These are phyloP conservation scores for Leccinum subatratum DNA, from an alignment of 1,284 basidiomycete genomes.

Conservation along the genomic window DNA sequence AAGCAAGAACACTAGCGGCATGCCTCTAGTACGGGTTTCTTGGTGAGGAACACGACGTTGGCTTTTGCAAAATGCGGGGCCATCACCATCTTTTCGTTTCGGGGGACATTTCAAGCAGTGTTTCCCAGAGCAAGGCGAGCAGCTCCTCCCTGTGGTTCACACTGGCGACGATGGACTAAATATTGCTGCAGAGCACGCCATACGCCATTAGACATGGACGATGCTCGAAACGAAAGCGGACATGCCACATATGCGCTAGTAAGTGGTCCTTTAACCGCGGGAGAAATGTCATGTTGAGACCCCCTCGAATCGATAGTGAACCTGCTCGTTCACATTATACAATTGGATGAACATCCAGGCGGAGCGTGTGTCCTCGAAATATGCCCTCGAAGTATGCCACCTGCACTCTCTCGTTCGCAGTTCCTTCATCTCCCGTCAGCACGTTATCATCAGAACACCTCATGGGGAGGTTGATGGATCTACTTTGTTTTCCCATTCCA, in stretches of 20 bases:
- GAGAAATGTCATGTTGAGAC: slow-evolving; percentile 68
- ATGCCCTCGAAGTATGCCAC: slow-evolving; percentile 45
- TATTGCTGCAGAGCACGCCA: slow-evolving; percentile 83
- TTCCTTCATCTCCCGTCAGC: slow-evolving; percentile 24
- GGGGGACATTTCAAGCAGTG: slow-evolving; percentile 74
- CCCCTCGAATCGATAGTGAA: slow-evolving; percentile 90
- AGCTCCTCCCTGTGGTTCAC: slow-evolving; percentile 69
- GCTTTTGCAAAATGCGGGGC: slow-evolving; percentile 86
- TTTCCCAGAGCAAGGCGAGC: slow-evolving; percentile 87
- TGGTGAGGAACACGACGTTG: slow-evolving; percentile 79
- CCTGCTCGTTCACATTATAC: slow-evolving; percentile 86
- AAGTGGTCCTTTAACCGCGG: no score
- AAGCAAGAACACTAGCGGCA: slow-evolving; percentile 28
- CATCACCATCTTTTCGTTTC: slow-evolving; percentile 75
- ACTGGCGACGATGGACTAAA: slow-evolving; percentile 91
- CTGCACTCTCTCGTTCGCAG: slow-evolving; percentile 22
- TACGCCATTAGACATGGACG: slow-evolving; percentile 8
- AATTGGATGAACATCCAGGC: slow-evolving; percentile 83
- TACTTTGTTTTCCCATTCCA: slow-evolving; percentile 51
- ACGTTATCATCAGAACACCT: slow-evolving; percentile 80
- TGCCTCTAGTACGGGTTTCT: slow-evolving; percentile 89
- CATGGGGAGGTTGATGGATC: slow-evolving; percentile 75
- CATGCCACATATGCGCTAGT: no score
- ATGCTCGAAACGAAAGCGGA: no score
- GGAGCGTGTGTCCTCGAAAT: slow-evolving; percentile 83